Conservation (phyloP, 176 grass and related monocot species). For the Panicum miliaceum region DNA sequence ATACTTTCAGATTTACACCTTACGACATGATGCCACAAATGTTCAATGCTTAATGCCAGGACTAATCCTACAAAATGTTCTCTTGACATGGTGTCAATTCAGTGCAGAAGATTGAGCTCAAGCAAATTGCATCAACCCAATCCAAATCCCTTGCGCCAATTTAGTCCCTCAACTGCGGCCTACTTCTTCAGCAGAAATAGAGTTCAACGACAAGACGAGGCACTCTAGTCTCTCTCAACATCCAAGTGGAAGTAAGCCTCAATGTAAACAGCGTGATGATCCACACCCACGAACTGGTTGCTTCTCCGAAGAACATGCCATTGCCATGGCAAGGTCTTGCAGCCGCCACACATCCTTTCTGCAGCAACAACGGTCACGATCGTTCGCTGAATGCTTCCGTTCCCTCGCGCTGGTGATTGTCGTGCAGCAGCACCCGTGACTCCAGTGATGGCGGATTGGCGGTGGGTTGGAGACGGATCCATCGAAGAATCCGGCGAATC, state of each 20-base stretch:
- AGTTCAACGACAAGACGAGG: not conserved
- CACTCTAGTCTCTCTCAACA: not conserved
- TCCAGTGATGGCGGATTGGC: not conserved
- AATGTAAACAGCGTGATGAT: not conserved
- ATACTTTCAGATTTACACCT: slow-evolving; percentile 55
- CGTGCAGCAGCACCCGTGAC: not conserved
- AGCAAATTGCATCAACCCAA: slow-evolving; percentile 32
- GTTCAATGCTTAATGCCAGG: slow-evolving; percentile 84
- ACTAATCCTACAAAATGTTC: slow-evolving; percentile 76
- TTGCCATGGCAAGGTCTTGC: slow-evolving; percentile 45
- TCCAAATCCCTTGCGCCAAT: slow-evolving; percentile 19
- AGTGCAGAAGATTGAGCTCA: not conserved
- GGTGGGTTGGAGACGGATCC: not conserved
- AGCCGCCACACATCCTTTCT: slow-evolving; percentile 42
- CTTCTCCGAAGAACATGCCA: slow-evolving; percentile 48
- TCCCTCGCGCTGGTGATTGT: not conserved
- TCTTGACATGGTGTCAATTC: not conserved
- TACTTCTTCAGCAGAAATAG: slow-evolving; percentile 23
- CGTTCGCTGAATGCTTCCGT: slow-evolving; percentile 33
- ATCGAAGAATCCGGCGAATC: not conserved
- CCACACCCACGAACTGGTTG: not conserved
- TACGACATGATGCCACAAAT: slow-evolving; percentile 79
- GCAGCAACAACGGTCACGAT: not conserved
- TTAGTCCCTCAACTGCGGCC: slow-evolving; percentile 37
- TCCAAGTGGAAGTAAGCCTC: not conserved